Conservation (phyloP, 1,139 yeast genomes). For the Taiozyma sp. region DNA sequence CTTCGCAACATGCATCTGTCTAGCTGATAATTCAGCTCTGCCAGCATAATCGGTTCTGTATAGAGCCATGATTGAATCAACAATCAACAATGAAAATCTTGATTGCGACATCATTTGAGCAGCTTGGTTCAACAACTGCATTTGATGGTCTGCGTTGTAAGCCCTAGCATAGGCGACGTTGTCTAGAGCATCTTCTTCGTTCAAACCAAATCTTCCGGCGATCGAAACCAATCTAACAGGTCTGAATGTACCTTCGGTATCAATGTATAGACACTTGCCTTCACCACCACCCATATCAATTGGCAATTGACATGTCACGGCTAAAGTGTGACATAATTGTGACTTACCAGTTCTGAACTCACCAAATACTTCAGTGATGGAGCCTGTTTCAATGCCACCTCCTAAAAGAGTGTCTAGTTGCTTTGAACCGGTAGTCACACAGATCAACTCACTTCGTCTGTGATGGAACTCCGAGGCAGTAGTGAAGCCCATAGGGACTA, state of each 20-base stretch:
- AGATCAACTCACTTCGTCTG: conserved; percentile 83
- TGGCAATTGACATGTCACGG: conserved; percentile 95
- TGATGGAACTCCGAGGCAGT: conserved; percentile 95
- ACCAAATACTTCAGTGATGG: conserved; percentile 94
- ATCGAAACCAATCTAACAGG: conserved; percentile 87
- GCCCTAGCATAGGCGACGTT: conserved; percentile 98
- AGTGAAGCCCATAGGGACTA: conserved; percentile 95
- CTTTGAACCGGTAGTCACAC: conserved; percentile 93
- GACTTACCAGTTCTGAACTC: conserved; percentile 98
- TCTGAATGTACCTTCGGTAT: conserved; percentile 95
- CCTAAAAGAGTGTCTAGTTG: conserved; percentile 90
- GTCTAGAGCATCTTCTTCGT: conserved; percentile 91
- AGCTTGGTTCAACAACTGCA: conserved; percentile 80
- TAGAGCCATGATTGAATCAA: conserved; percentile 94
- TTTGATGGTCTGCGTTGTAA: conserved; percentile 93
- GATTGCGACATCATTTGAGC: conserved; percentile 97
- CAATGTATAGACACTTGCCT: conserved; percentile 94
- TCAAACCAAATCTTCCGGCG: conserved; percentile 87
- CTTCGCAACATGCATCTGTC: conserved; percentile 92
- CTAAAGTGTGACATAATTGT: conserved; percentile 92
- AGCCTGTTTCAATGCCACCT: conserved; percentile 97
- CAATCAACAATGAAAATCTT: conserved; percentile 74
- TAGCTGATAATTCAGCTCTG: conserved; percentile 91
- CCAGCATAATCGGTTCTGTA: conserved; percentile 96
- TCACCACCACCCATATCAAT: conserved; percentile 99